Base-by-base conservation (phyloP, 139 green algal species). In the Coelastrella sp. region DNA sequence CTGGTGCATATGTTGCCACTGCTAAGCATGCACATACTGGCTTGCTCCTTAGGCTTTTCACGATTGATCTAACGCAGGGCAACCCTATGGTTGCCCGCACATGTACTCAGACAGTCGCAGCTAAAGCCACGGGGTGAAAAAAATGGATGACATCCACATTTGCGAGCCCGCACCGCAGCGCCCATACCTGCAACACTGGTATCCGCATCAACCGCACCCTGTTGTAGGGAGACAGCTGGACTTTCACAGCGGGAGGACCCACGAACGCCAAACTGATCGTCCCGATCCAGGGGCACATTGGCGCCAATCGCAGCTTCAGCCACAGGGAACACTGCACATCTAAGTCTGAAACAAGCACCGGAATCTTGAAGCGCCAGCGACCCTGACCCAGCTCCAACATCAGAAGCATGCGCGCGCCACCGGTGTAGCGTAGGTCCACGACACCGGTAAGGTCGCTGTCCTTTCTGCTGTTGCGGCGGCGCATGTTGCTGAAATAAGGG, bases 201-300 rank as follows among this genome's bases (percentile, higher is more conserved):
- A 98, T 96, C 82, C 96, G 90, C 98, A 99, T 99, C 7, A 99
- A 94, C 58, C 95, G 94, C 61, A 99, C 94, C 16, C 97, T 91
- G 91, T 98, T 98, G 96, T 99, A 99, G 5, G 98, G 98, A 47
- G 95, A 94, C 89, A 99, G 95, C 94, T 99, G 97, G 54, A 99
- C 95, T 88, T 98, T 97, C 89, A 99, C 97, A 84, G 94, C 96
- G 23, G 98, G 98, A 5, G 95, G 92, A 7, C 96, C 96, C 86
- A 99, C 96, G 92, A 99, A 99, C 2, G 96, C 97, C 13, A 99
- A 86, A 56, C 92, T 96, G 66, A 99, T 92, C 59, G 96, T 98
- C 80, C 98, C 98, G 57, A 99, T 93, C 92, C 96, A 99, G 47
- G 98, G 98, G 88, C 93, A 96, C 93, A 99, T 96, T 73, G 98